These are phyloP conservation scores for Sphaerulina musiva DNA, from an alignment of 2,329 filamentous ascomycete species.

Conservation along the genomic window DNA sequence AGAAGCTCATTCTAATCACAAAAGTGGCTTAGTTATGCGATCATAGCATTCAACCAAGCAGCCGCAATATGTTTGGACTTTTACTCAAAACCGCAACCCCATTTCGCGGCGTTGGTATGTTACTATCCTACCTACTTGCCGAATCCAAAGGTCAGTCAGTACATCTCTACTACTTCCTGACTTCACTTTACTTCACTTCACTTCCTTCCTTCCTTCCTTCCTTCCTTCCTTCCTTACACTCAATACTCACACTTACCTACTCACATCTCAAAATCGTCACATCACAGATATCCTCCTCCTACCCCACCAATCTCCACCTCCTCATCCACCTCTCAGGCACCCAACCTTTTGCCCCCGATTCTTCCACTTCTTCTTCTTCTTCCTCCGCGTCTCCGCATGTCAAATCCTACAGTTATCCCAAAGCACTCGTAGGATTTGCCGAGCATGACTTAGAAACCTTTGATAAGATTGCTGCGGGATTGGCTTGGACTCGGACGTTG, in stretches of 20 bases:
- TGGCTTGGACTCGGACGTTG: conserved; percentile 41
- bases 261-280: no score
- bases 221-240: no score
- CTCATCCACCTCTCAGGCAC: conserved; percentile 38
- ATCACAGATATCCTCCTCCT: no score
- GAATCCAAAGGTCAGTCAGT: not conserved
- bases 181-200: no score
- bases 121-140: conserved; percentile 41
- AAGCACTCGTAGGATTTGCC: conserved; percentile 38
- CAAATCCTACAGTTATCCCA: conserved; percentile 37
- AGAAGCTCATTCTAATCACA: no score
- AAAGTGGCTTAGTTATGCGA: conserved; percentile 18
- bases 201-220: no score
- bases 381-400: conserved; percentile 30
- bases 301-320: conserved; percentile 20
- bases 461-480: conserved; percentile 36
- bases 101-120: conserved; percentile 37
- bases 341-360: conserved; percentile 25
- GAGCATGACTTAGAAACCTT: conserved; percentile 37
- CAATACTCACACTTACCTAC: no score
- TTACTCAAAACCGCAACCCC: conserved; percentile 38
- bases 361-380: conserved; percentile 4
- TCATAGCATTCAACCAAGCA: conserved; percentile 38
- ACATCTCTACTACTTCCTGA: no score
- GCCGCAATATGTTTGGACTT: conserved; percentile 37